Conservation (phyloP, 1,284 basidiomycete species). For the Laetiporus sulphureus region DNA sequence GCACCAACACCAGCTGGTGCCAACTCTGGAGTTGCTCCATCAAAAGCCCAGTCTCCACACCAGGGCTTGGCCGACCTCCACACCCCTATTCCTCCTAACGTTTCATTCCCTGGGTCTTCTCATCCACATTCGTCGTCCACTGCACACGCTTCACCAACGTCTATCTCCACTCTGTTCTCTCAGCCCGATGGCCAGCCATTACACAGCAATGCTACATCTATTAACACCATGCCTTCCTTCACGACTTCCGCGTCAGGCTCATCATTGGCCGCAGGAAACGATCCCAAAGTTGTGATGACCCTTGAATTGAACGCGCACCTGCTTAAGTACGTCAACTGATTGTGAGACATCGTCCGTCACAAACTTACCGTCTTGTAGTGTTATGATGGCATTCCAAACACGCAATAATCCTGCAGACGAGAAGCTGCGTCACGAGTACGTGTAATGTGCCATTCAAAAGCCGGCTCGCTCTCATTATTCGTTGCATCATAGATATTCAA, state of each 20-base stretch:
- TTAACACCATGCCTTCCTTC: too few relatives aligned
- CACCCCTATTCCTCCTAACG: neutral
- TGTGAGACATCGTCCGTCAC: neutral
- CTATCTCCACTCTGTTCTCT: neutral
- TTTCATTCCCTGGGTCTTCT: slow-evolving; percentile 4
- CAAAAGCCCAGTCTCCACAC: slow-evolving; percentile 3
- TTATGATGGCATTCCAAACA: slow-evolving; percentile 43
- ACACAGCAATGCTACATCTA: too few relatives aligned
- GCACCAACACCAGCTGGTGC: neutral
- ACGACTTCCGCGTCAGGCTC: neutral
- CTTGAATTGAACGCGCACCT: slow-evolving; percentile 62
- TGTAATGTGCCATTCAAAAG: slow-evolving; percentile 10
- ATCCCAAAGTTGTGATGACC: slow-evolving; percentile 51
- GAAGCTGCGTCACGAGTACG: slow-evolving; percentile 51
- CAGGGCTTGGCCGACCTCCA: neutral
- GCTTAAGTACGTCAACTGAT: slow-evolving; percentile 41
- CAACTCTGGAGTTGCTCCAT: neutral
- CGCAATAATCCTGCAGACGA: slow-evolving; percentile 45
- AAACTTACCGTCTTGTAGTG: slow-evolving; percentile 13
- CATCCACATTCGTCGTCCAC: slow-evolving; percentile 6
- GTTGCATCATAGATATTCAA: slow-evolving; percentile 39
- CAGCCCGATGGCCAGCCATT: neutral
- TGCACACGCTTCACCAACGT: neutral
- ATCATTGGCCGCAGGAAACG: slow-evolving; percentile 13
- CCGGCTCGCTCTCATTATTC: too few relatives aligned